These are phyloP conservation scores for Rhodotorula mucilaginosa DNA, from an alignment of 1,284 basidiomycete species.

Conservation along the genomic window DNA sequence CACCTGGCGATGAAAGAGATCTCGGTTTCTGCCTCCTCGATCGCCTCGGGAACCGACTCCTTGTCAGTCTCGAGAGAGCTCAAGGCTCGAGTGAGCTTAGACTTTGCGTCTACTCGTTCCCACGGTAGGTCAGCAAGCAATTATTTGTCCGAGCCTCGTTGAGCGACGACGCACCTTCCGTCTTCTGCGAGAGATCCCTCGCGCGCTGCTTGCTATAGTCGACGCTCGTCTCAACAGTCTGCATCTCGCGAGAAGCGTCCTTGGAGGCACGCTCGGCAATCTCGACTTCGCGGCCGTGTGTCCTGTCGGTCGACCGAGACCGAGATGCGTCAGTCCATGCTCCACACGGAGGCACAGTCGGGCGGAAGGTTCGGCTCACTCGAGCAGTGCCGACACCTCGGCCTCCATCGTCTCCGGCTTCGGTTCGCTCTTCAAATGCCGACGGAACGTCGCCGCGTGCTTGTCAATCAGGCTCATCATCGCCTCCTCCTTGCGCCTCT, in stretches of 20 bases:
- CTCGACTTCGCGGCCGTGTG: constrained; percentile 20
- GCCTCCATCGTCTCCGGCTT: constrained; percentile 37
- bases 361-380: constrained; percentile 16
- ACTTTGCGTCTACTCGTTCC: constrained; percentile 1
- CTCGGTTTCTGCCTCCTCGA: constrained; percentile 26
- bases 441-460: constrained; percentile 63
- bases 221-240: constrained; percentile 30
- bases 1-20: constrained; percentile 2
- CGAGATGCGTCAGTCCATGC: not conserved
- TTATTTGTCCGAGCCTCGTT: too few species aligned
- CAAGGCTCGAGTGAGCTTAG: constrained; percentile 14
- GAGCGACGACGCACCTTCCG: constrained; percentile 10
- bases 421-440: constrained; percentile 50
- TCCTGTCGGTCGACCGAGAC: constrained; percentile 8
- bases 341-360: not conserved
- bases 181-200: constrained; percentile 15
- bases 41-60: constrained; percentile 25
- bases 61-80: constrained; percentile 17
- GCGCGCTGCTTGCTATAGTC: constrained; percentile 31
- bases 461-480: constrained; percentile 65
- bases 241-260: constrained; percentile 27
- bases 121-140: not conserved
- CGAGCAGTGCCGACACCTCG: constrained; percentile 32
- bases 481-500: constrained; percentile 63
- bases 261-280: constrained; percentile 25